A percentile compares a stretch with the other conserved stretches of the same genome.
Conservation (phyloP, 768 basidiomycete species). For the Auricularia sp. region DNA sequence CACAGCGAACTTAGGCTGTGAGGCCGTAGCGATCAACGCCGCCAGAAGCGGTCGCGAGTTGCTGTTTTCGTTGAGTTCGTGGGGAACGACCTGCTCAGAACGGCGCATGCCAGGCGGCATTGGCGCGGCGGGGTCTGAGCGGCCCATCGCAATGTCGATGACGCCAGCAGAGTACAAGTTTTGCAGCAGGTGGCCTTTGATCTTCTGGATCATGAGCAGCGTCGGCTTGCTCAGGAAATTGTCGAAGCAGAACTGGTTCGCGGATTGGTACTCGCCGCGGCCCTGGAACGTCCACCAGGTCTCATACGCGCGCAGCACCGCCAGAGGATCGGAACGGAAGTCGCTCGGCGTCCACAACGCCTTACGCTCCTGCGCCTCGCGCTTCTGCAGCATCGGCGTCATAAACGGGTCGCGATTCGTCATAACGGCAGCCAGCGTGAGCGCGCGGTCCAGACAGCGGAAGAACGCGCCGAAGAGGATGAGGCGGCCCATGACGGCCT, state of each 20-base stretch:
- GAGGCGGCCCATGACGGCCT: conserved; percentile 81
- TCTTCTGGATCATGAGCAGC: conserved; percentile 66
- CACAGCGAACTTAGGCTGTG: conserved; percentile 86
- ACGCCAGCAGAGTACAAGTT: conserved; percentile 72
- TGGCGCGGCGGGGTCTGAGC: conserved; percentile 24
- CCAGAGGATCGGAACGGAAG: conserved; percentile 79
- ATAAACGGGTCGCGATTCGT: conserved; percentile 87
- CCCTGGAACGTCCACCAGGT: conserved; percentile 68
- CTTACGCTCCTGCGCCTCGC: conserved; percentile 61
- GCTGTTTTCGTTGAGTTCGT: conserved; percentile 60
- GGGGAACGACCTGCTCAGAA: conserved; percentile 40
- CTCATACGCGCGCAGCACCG: conserved; percentile 71
- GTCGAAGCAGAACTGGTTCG: conserved; percentile 67
- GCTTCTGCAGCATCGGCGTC: conserved; percentile 65
- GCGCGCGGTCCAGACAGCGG: conserved; percentile 77
- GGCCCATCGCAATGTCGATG: conserved; percentile 71
- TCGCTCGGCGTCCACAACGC: conserved; percentile 65
- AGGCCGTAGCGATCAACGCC: conserved; percentile 74
- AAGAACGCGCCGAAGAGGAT: conserved; percentile 88
- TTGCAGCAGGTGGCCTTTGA: conserved; percentile 68
- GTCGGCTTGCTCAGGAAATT: conserved; percentile 89
- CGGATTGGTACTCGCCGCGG: conserved; percentile 48
- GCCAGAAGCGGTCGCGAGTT: conserved; percentile 67
- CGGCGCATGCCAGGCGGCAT: conserved; percentile 20
- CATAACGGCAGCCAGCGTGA: conserved; percentile 86